phyloP scores from a whole-genome alignment of 495 filamentous ascomycete genomes.

The Geoglossum glabrum region DNA sequence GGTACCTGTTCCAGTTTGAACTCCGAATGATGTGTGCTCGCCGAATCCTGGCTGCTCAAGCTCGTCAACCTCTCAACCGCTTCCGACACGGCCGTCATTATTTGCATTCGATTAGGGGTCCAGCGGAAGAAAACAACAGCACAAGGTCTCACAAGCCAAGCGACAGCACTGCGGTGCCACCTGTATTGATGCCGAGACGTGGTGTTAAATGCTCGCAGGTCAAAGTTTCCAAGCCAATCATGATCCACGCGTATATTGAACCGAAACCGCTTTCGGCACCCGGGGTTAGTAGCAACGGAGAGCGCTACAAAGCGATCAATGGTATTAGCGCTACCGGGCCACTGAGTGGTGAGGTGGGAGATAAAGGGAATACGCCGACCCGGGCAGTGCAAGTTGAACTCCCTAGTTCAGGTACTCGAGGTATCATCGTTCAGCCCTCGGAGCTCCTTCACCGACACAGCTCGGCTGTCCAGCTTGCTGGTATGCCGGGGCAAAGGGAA shows the following conservation, averaged over 20 bases:
- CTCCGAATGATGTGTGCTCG: neutral
- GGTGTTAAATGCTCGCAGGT: neutral
- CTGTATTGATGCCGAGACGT: neutral
- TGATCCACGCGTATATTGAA: neutral
- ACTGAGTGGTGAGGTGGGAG: neutral
- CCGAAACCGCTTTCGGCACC: neutral
- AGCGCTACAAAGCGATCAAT: neutral
- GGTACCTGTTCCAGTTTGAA: neutral
- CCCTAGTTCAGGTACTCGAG: neutral
- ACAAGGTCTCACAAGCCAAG: neutral
- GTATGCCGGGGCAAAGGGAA: neutral
- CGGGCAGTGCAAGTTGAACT: neutral
- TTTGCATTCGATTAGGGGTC: neutral
- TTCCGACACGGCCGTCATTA: too few relatives aligned
- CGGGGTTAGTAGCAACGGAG: neutral
- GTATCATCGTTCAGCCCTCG: neutral
- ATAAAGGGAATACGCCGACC: neutral
- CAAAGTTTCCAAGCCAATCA: neutral
- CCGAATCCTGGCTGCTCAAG: neutral
- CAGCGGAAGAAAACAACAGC: neutral
- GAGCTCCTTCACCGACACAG: neutral
- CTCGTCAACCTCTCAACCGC: too few relatives aligned
- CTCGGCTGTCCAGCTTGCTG: neutral
- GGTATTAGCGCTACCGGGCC: neutral
- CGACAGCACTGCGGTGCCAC: neutral